Base-by-base conservation (phyloP, 768 basidiomycete genomes). In the Tulasnella sp. region DNA sequence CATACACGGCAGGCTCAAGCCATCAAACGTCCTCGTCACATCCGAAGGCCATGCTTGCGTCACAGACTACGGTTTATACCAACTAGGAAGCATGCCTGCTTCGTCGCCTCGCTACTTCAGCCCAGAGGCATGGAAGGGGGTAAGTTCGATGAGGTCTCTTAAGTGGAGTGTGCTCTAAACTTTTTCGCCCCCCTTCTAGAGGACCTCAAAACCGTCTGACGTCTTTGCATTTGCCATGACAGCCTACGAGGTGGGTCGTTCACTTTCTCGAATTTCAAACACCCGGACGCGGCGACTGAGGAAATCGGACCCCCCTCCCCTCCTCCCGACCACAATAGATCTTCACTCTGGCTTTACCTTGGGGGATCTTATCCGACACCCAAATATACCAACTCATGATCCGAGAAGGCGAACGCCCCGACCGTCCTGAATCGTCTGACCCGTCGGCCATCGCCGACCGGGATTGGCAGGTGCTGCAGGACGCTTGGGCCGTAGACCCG, bases 101-200 rank as follows among this genome's bases (percentile, higher is more conserved):
- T 77, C 80, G 34, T 27, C 76, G n/a, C 62, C 73, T 56, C 78
- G 71, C 31, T 80, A 80, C 46, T 72, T 78, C 62, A 77, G 80
- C 58, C 80, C 80, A 18, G 80, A 80, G 42, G 80, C 80, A 46
- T 80, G 80, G 80, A 80, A 80, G 71, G 80, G 80, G 34, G 80
- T 80, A 40, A 7, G 79, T 62, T 24, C 16, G n/a, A 8, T 12
- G n/a, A 46, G 27, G 6, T 52, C 21, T 34, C 31, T 75, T 42
- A 27, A 19, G 24, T 36, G 19, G n/a, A 16, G 12, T 34, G 21
- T 31, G 36, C 16, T 14, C 21, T 14, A 27, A 39, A 77, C 34
- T 1, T 12, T 6, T 9, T 36, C 21, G 18, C 58, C n/a, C 18
- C 27, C 16, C 21, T 19, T 18, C 62, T 42, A 77, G 76, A 77